Evolutionary conservation across 139 green algal genomes (phyloP).

Genomic region (Desmodesmus armatus): DNA sequence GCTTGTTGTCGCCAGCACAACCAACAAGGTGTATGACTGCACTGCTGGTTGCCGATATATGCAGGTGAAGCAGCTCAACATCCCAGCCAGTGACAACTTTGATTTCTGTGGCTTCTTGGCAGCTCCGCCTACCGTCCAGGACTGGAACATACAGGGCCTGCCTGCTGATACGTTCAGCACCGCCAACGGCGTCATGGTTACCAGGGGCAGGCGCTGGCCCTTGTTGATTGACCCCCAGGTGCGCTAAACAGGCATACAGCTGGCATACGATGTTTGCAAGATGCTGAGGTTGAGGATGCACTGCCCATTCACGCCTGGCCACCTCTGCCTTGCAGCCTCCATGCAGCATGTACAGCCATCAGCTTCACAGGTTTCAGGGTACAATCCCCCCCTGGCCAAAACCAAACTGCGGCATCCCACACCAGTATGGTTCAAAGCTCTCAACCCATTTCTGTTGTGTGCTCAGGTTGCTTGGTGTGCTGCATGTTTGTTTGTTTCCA

Average conservation of each 20-base stretch:
- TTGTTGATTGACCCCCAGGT: conserved; percentile 95
- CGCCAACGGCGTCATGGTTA: conserved; percentile 93
- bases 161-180: conserved; percentile 82
- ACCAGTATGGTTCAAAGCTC: too few species aligned
- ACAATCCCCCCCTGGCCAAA: too few species aligned
- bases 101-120: conserved; percentile 68
- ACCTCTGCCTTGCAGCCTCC: neutral
- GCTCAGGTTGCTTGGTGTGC: too few species aligned
- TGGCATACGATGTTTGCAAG: neutral
- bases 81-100: conserved; percentile 73
- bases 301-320: neutral
- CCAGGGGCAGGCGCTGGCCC: conserved; percentile 75
- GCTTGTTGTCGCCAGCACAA: too few species aligned
- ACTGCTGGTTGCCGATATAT: too few species aligned
- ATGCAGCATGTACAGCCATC: neutral
- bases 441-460: too few species aligned
- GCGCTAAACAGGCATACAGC: neutral
- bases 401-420: too few species aligned
- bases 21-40: too few species aligned
- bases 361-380: neutral
- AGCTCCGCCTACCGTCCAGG: conserved; percentile 72
- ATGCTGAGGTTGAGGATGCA: too few species aligned
- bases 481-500: too few species aligned
- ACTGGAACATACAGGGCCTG: conserved; percentile 89
- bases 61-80: conserved; percentile 67